Conservation (phyloP, 73 alveolate genomes). For the Uronychia binucleata region DNA sequence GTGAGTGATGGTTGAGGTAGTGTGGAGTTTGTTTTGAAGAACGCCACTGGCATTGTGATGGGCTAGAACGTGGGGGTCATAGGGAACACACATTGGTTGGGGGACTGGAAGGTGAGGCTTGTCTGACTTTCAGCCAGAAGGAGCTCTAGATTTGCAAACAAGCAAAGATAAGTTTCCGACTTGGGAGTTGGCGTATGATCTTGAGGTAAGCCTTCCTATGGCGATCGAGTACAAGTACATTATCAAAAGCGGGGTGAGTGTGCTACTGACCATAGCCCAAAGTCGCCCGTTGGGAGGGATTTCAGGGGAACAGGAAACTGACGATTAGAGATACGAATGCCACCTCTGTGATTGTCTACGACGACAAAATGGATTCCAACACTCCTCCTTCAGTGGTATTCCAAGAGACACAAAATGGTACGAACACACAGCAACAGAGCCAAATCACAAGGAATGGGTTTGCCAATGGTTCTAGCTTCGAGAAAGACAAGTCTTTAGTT, state of each 20-base stretch:
- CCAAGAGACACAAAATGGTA: not conserved
- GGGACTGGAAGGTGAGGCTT: not conserved
- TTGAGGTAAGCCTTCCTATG: not conserved
- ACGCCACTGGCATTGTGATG: not conserved
- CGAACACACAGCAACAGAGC: not conserved
- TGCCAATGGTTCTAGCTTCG: not conserved
- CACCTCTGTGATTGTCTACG: not conserved
- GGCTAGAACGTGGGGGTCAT: not conserved
- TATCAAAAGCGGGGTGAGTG: constrained; percentile 11
- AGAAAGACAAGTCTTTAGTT: not conserved
- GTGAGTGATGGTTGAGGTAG: too few relatives aligned
- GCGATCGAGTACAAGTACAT: constrained; percentile 46
- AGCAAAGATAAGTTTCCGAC: not conserved
- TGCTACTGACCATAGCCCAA: not conserved
- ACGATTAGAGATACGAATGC: not conserved
- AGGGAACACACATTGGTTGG: not conserved
- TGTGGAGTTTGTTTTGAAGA: too few relatives aligned
- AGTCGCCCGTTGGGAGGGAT: constrained; percentile 20
- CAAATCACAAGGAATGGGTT: not conserved
- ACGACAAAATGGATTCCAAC: not conserved
- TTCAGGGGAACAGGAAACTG: constrained; percentile 21
- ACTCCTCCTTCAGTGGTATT: not conserved
- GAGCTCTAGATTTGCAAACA: not conserved
- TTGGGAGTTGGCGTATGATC: not conserved
- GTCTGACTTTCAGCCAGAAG: not conserved